Evolutionary conservation across 2,329 filamentous ascomycete genomes (phyloP).

Genomic region (Fusarium sacchari): DNA sequence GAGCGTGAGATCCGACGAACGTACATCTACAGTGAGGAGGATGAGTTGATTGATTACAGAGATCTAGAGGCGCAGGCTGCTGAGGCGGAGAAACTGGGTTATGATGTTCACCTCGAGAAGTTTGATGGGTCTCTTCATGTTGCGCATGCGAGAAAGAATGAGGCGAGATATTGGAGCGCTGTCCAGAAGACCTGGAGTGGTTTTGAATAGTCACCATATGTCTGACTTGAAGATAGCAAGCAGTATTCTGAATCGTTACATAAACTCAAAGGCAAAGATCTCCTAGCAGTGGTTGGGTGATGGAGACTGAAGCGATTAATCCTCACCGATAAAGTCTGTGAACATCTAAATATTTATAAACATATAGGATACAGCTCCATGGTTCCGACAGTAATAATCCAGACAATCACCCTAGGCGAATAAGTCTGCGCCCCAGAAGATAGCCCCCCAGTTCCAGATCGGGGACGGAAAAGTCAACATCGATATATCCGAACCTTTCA

Average conservation of each 20-base stretch:
- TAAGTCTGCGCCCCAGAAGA: no score
- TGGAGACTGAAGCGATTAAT: neutral
- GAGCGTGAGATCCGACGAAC: slow-evolving; percentile 10
- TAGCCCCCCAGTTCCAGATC: neutral
- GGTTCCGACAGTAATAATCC: neutral
- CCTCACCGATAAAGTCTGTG: neutral
- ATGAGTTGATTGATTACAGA: neutral
- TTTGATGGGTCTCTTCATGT: slow-evolving; percentile 16
- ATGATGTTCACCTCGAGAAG: neutral
- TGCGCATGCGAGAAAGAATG: slow-evolving; percentile 5
- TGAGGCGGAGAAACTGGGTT: neutral
- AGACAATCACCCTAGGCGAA: neutral
- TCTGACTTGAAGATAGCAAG: neutral
- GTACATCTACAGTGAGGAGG: slow-evolving; percentile 19
- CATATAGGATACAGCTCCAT: no score
- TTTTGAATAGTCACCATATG: neutral
- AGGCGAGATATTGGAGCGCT: slow-evolving; percentile 5
- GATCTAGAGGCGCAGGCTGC: neutral
- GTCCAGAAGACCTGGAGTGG: neutral
- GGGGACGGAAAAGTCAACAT: neutral
- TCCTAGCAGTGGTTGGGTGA: fast-evolving
- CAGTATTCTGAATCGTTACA: fast-evolving
- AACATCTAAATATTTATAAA: neutral
- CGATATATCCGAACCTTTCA: neutral
- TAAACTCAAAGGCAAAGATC: neutral